Percentiles rank a stretch among this genome's conserved stretches.
Evolutionary conservation across 305 asterid genomes (phyloP).

Genomic region (Fraxinus ornus): DNA sequence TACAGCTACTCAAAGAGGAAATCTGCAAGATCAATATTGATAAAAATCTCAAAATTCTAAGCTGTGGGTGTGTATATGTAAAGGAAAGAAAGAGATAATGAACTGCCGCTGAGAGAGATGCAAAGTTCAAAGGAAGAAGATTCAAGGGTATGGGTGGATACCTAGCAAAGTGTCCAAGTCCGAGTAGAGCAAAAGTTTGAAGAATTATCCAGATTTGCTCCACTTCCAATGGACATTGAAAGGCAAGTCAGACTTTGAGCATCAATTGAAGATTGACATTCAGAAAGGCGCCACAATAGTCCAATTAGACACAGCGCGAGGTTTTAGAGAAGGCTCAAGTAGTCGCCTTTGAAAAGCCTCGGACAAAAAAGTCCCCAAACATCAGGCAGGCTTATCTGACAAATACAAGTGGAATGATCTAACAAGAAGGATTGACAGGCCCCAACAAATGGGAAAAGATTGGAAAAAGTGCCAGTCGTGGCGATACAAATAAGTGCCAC

Average conservation of each 20-base stretch:
- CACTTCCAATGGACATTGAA: neutral
- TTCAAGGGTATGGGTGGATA: neutral
- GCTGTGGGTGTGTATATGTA: neutral
- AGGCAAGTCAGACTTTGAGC: neutral
- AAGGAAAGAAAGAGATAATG: neutral
- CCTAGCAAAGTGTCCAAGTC: neutral
- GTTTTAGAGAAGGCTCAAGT: neutral
- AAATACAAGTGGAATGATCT: neutral
- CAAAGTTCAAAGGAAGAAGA: neutral
- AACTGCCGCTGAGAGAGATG: neutral
- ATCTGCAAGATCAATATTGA: neutral
- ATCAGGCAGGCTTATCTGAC: neutral
- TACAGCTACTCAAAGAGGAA: neutral
- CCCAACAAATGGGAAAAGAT: neutral
- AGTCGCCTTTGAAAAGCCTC: neutral
- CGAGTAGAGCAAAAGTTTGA: neutral
- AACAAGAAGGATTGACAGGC: neutral
- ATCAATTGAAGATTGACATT: neutral
- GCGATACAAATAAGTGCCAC: neutral
- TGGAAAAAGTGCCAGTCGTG: neutral
- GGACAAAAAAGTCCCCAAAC: neutral
- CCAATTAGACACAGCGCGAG: neutral
- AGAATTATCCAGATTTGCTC: neutral
- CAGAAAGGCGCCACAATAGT: neutral
- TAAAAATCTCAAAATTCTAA: neutral